Base-by-base conservation (phyloP, 495 filamentous ascomycete genomes). In the Tetracladium marchalianum region DNA sequence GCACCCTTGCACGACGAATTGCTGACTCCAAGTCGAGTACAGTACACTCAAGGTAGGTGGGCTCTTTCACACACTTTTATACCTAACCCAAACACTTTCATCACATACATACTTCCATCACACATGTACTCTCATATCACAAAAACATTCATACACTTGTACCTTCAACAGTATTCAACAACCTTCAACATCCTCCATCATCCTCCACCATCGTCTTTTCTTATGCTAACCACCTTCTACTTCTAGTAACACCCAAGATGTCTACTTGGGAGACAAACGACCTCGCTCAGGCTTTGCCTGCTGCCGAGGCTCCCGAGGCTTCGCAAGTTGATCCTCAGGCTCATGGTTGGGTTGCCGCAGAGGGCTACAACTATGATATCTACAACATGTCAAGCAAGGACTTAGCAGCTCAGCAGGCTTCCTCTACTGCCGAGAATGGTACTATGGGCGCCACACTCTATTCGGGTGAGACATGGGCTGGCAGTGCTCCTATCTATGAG, bases 401-500 rank as follows among this genome's bases (percentile, higher is more conserved):
- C 22, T 36, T 49, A 10, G 35, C 19, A 10, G 54, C 53, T 18
- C 17, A 49, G 39, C 2, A 31, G 39, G 44, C 3, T 31, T 44
- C 2, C 35, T 51, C 13, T 42, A 62, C 35, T 64, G 68, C 64
- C 59, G 65, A 41, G 38, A 62, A 52, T 48, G 44, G 51, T 36
- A 39, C 46, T 0, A 62, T 60, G 27, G 61, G 56, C 15, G 52
- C 51, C 31, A 41, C 46, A 16, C 52, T 40, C 9, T 11, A 24
- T 7, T 43, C 38, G 12, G 34, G 36, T 16, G 16, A 39, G 16
- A 17, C 12, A 31, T 85, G 80, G 80, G 70, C 69, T 45, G 66
- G 69, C 11, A 76, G 74, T 45, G 80, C 80, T 19, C 55, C 54
- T 1, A 73, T 80, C 12, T 97, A 98, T 47, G 81, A 93, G 59